Conservation (phyloP, 495 filamentous ascomycete species). For the Neurospora sp. region DNA sequence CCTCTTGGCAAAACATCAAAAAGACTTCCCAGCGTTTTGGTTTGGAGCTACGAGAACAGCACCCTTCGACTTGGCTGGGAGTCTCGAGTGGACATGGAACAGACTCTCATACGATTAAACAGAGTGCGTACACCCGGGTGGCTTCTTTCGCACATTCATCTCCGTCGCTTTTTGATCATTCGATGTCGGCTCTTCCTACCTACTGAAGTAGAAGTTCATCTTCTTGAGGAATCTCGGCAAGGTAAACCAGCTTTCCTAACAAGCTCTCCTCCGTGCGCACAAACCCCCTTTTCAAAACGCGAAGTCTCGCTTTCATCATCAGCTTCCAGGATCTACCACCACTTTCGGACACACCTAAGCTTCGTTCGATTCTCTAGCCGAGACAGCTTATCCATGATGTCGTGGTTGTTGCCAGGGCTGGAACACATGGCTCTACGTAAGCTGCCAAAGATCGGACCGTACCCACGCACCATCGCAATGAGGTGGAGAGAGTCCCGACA, state of each 20-base stretch:
- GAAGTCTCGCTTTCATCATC: neutral
- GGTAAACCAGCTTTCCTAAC: neutral
- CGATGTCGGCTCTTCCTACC: neutral
- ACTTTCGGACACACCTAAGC: neutral
- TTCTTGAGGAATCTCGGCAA: neutral
- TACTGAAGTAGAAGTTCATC: neutral
- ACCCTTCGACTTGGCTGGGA: neutral
- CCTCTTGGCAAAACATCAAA: neutral
- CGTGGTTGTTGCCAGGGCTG: neutral
- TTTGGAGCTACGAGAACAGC: neutral
- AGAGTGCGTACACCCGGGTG: neutral
- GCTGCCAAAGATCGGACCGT: neutral
- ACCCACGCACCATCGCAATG: neutral
- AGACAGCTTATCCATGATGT: neutral
- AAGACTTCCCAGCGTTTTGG: neutral
- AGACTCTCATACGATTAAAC: neutral
- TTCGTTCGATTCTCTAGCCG: neutral
- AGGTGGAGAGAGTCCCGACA: neutral
- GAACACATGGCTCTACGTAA: neutral
- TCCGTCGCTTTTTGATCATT: neutral
- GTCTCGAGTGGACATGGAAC: neutral
- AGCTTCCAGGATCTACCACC: neutral
- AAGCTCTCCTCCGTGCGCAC: neutral
- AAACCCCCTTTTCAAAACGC: neutral
- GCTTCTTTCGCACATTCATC: neutral